Base-by-base conservation (phyloP, 495 filamentous ascomycete genomes). In the Platismatia glauca region DNA sequence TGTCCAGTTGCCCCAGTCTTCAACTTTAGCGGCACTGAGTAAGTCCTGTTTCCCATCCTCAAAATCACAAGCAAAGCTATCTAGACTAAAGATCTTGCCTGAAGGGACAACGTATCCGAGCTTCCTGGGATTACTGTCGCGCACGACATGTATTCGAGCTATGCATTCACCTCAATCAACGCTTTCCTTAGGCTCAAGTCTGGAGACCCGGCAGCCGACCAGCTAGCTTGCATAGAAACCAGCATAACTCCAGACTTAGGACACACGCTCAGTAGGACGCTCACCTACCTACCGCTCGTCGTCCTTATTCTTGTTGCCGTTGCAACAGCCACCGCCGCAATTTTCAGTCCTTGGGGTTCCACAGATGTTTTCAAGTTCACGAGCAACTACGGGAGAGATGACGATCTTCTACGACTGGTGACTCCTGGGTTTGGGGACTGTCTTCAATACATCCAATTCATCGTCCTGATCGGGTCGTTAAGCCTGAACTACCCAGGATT, bases 371-470 rank as follows among this genome's bases (percentile, higher is more conserved):
- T 97, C 71, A 84, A 86, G 60, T 98, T 92, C 89, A 91, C 89
- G 27, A 95, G 89, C 71, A 97, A 97, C 70, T 97, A 92, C 71
- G 95, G 94, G 35, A 85, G 92, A 67, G 95, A 98, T 66, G 87
- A 89, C 52, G 94, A 98, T 72, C 79, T 97, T 61, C 78, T 98
- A 46, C 87, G 94, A 37, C 77, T 97, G 39, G 91, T 98, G 27
- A 98, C 94, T 11, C 94, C 94, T 18, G 94, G 94, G 0, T 98
- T 98, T 71, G 91, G 90, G 15, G 94, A 98, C 67, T 98, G 94
- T 72, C 82, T 98, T 37, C 92, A 98, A 74, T 98, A 97, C 71
- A 87, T 98, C 37, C 94, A 98, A 70, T 97, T 95, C 66, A 81
- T 92, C 56, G 88, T 92, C 24, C 79, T 98, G 39, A 91, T 92